phyloP scores from a whole-genome alignment of 495 filamentous ascomycete genomes.

The Neurospora discreta region DNA sequence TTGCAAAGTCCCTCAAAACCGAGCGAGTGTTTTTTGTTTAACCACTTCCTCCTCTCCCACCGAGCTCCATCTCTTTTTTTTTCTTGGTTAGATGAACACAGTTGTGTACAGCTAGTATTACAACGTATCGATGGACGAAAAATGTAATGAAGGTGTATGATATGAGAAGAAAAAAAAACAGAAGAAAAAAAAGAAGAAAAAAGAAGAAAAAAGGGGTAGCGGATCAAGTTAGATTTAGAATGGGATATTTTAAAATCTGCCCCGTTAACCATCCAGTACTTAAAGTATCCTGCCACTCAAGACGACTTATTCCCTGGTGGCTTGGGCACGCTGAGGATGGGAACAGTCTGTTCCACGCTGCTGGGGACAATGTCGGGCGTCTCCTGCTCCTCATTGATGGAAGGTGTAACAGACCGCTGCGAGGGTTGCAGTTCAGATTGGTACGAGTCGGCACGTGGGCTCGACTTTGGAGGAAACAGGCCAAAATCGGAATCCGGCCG shows the following conservation, averaged over 20 bases:
- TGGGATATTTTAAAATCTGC: not conserved
- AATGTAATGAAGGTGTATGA: not conserved
- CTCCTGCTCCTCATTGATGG: conserved; percentile 29
- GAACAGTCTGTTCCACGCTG: conserved; percentile 21
- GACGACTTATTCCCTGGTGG: conserved; percentile 13
- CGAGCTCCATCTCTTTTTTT: not conserved
- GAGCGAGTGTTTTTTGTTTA: not conserved
- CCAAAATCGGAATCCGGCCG: conserved; percentile 18
- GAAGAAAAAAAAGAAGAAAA: not conserved
- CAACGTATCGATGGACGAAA: not conserved
- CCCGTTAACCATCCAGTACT: not conserved
- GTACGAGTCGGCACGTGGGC: not conserved
- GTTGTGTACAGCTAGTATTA: not conserved
- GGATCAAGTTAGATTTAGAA: not conserved
- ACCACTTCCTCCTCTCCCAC: not conserved
- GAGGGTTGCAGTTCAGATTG: conserved; percentile 12
- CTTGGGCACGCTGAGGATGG: conserved; percentile 30
- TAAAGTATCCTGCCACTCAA: not conserved
- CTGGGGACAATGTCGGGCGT: conserved; percentile 14
- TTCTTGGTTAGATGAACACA: not conserved
- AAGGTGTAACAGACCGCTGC: conserved; percentile 14
- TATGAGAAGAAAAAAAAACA: too few relatives aligned
- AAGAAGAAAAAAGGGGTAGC: not conserved
- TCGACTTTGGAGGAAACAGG: conserved; percentile 9
- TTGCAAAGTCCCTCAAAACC: not conserved